These are phyloP conservation scores for Candida golubevii DNA, from an alignment of 805 yeast genomes.

Conservation along the genomic window DNA sequence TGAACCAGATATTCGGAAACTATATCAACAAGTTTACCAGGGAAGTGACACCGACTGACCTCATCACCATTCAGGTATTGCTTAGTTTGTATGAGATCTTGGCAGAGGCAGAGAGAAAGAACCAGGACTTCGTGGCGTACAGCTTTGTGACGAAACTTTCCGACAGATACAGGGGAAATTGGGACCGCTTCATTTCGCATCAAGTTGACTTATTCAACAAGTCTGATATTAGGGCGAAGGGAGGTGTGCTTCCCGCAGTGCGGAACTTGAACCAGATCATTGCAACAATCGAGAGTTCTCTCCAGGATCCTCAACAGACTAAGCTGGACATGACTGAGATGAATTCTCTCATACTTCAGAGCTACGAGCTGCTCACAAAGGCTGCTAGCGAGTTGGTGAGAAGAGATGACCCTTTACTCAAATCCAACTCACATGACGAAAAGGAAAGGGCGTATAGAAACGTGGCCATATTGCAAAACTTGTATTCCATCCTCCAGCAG, in stretches of 20 bases:
- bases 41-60: slow-evolving; percentile 33
- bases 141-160: slow-evolving; percentile 46
- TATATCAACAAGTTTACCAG: slow-evolving; percentile 34
- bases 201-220: slow-evolving; percentile 43
- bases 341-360: slow-evolving; percentile 22
- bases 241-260: slow-evolving; percentile 33
- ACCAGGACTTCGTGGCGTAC: slow-evolving; percentile 61
- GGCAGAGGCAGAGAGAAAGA: slow-evolving; percentile 34
- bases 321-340: slow-evolving; percentile 16
- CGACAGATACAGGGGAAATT: slow-evolving; percentile 48
- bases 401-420: slow-evolving; percentile 42
- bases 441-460: slow-evolving; percentile 39
- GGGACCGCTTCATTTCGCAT: slow-evolving; percentile 57
- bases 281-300: slow-evolving; percentile 30
- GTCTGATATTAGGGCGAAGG: slow-evolving; percentile 32
- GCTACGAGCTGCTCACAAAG: slow-evolving; percentile 31
- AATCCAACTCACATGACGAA: slow-evolving; percentile 41
- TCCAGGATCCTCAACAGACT: slow-evolving; percentile 18
- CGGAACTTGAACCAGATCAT: slow-evolving; percentile 32
- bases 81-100: slow-evolving; percentile 25
- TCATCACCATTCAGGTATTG: slow-evolving; percentile 32
- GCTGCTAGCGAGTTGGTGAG: slow-evolving; percentile 32
- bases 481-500: slow-evolving; percentile 33
- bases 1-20: slow-evolving; percentile 45
- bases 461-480: slow-evolving; percentile 38